Evolutionary conservation across 148 eudicot genomes (phyloP).

Genomic region (Simmondsia chinensis): DNA sequence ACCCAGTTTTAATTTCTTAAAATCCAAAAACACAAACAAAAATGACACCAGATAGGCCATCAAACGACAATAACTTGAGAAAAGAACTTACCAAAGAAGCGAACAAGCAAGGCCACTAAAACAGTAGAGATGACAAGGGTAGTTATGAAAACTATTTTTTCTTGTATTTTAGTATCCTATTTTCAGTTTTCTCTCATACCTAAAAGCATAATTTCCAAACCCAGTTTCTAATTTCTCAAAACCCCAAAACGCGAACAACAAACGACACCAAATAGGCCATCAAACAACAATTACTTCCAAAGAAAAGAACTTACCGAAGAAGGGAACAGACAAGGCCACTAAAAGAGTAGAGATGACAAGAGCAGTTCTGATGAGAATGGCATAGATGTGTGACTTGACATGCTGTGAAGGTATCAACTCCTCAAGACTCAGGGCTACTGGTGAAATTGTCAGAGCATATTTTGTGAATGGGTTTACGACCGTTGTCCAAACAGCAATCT

Average conservation of each 20-base stretch:
- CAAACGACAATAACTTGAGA: not conserved
- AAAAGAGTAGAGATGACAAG: constrained; percentile 66
- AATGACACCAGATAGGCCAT: not conserved
- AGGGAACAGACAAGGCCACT: constrained; percentile 68
- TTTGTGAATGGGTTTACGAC: constrained; percentile 20
- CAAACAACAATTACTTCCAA: not conserved
- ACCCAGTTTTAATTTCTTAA: no score
- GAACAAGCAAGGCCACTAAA: constrained; percentile 58
- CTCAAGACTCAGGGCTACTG: constrained; percentile 87
- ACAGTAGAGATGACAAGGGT: no score
- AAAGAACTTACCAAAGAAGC: constrained; percentile 66
- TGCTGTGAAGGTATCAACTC: constrained; percentile 68
- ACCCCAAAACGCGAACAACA: not conserved
- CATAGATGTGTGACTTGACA: constrained; percentile 37
- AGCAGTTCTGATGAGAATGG: constrained; percentile 74
- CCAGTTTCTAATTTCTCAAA: no score
- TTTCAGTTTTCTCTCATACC: no score
- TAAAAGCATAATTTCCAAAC: no score
- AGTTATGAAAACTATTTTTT: no score
- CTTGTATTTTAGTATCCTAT: no score
- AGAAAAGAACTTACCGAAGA: constrained; percentile 51
- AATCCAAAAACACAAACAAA: not conserved
- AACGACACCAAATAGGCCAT: not conserved
- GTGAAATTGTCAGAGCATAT: no score
- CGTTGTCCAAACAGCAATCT: constrained; percentile 95